Conservation (phyloP, 768 basidiomycete genomes). For the Lactifluus volemus region DNA sequence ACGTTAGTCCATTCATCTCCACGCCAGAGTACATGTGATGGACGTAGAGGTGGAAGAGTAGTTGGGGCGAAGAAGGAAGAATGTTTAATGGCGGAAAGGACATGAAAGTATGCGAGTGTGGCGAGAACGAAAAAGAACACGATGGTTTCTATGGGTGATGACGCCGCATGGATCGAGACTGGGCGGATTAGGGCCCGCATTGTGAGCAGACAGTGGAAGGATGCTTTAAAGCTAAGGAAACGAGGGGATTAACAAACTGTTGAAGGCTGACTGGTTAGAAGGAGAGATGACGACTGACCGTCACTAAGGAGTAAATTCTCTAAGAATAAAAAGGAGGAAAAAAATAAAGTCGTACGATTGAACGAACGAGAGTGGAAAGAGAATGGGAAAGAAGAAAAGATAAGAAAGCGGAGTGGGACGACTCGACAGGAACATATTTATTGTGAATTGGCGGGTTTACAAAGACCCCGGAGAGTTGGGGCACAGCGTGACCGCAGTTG, state of each 20-base stretch:
- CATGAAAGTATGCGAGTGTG: constrained; percentile 92
- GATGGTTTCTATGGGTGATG: constrained; percentile 81
- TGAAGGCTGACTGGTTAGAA: background rate
- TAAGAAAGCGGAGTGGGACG: constrained; percentile 8
- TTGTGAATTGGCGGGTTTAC: constrained; percentile 9
- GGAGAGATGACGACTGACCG: background rate
- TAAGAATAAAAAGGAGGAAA: background rate
- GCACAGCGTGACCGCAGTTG: background rate
- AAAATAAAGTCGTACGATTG: constrained; percentile 6
- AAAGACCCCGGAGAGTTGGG: constrained; percentile 14
- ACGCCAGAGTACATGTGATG: constrained; percentile 47
- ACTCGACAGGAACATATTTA: constrained; percentile 11
- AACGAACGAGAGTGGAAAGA: background rate
- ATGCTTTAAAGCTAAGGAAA: background rate
- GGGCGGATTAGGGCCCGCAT: constrained; percentile 61
- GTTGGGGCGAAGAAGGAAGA: constrained; percentile 67
- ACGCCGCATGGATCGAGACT: constrained; percentile 62
- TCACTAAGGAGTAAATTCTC: background rate
- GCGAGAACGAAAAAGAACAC: constrained; percentile 83
- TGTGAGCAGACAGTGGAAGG: constrained; percentile 7
- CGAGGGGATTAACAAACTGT: constrained; percentile 6
- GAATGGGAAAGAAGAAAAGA: background rate
- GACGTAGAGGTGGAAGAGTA: constrained; percentile 38
- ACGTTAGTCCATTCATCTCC: constrained; percentile 57
- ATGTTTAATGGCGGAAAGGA: constrained; percentile 84